A percentile compares a stretch with the other conserved stretches of the same genome.
phyloP scores from a whole-genome alignment of 345 rosid species.

The Crucihimalaya himalaica region DNA sequence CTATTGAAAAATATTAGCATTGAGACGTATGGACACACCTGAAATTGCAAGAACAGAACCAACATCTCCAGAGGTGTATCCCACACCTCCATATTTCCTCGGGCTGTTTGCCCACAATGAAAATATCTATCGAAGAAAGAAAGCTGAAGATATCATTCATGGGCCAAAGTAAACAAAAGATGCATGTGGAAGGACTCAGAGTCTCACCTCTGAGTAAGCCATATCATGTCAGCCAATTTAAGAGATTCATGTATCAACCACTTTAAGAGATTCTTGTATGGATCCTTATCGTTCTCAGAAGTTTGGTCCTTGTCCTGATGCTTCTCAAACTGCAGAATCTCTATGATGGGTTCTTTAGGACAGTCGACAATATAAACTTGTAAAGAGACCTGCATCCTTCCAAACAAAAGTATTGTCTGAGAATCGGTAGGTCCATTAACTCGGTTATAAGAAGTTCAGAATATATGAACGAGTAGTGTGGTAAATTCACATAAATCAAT shows the following conservation, averaged over 20 bases:
- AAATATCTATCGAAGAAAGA: conserved; percentile 53
- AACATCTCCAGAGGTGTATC: conserved; percentile 60
- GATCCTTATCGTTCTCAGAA: conserved; percentile 56
- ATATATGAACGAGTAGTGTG: neutral
- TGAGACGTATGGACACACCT: conserved; percentile 47
- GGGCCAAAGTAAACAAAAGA: neutral
- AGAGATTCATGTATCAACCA: conserved; percentile 99
- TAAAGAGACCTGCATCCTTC: conserved; percentile 97
- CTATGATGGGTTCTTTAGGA: conserved; percentile 80
- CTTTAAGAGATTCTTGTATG: conserved; percentile 74
- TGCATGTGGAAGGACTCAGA: conserved; percentile 6
- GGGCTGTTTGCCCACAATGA: conserved; percentile 93
- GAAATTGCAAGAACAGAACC: conserved; percentile 78
- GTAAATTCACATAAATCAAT: conserved; percentile 7
- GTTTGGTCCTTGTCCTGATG: conserved; percentile 45
- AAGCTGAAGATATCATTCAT: neutral
- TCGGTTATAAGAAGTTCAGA: neutral
- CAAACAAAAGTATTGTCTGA: conserved; percentile 66
- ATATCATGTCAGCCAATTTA: too few species aligned
- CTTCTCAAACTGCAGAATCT: conserved; percentile 98
- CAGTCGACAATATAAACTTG: conserved; percentile 80
- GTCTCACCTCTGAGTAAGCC: conserved; percentile 88
- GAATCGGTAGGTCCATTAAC: conserved; percentile 44
- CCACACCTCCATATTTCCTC: conserved; percentile 66
- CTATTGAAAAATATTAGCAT: neutral